These are phyloP conservation scores for Nitzschia sp. DNA, from an alignment of 108 stramenopile species.

Conservation along the genomic window DNA sequence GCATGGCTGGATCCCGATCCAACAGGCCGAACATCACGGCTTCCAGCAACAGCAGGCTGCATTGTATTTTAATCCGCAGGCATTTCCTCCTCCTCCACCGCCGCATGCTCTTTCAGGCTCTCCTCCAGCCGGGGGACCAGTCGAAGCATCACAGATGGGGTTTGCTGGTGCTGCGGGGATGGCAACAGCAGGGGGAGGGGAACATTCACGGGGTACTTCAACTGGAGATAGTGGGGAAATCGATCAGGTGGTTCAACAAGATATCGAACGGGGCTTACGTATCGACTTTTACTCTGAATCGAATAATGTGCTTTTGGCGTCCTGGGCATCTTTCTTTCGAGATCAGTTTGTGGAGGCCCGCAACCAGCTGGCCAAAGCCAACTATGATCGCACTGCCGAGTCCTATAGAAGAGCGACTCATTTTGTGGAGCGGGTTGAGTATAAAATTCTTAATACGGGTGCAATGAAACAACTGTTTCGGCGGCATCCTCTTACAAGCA, in stretches of 20 bases:
- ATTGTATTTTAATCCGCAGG: background rate
- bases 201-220: too few species aligned
- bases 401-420: slow-evolving; percentile 8
- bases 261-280: slow-evolving; percentile 14
- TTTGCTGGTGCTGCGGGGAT: background rate
- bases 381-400: slow-evolving; percentile 15
- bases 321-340: slow-evolving; percentile 18
- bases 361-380: slow-evolving; percentile 15
- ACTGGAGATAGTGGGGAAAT: too few species aligned
- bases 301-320: slow-evolving; percentile 1
- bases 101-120: background rate
- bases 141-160: too few species aligned
- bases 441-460: background rate
- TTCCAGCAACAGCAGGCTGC: background rate
- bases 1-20: too few species aligned
- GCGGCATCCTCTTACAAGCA: slow-evolving; percentile 8
- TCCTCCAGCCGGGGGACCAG: too few species aligned
- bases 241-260: too few species aligned
- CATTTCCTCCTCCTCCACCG: background rate
- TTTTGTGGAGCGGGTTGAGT: slow-evolving; percentile 15
- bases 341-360: slow-evolving; percentile 16
- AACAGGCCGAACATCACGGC: too few species aligned
- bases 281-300: slow-evolving; percentile 13
- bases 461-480: slow-evolving; percentile 8
- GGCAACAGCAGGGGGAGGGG: background rate